A percentile compares a stretch with the other conserved stretches of the same genome.
Conservation (phyloP, 805 yeast species). For the Zygoascus ofunaensis region DNA sequence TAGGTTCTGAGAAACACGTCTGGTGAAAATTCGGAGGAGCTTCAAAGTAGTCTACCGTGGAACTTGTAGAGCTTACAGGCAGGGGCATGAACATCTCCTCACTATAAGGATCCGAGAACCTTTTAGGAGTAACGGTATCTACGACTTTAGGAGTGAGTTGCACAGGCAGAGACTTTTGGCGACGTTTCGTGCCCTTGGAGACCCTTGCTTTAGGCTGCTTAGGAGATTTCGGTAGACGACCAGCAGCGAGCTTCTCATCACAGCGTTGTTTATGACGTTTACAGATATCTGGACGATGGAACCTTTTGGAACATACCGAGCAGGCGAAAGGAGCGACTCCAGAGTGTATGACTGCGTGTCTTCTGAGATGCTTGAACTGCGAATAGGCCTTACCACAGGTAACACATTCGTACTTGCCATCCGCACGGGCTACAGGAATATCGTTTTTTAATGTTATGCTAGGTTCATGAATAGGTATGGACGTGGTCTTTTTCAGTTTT, state of each 20-base stretch:
- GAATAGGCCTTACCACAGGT: constrained; percentile 1
- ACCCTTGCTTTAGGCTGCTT: too few relatives aligned
- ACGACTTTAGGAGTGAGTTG: too few relatives aligned
- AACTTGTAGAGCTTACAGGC: too few relatives aligned
- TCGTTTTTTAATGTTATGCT: neutral
- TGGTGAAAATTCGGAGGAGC: too few relatives aligned
- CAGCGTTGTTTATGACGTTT: constrained; percentile 16
- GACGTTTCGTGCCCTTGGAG: too few relatives aligned
- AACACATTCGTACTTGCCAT: constrained; percentile 1
- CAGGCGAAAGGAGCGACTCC: constrained; percentile 4
- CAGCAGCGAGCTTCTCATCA: constrained; percentile 40
- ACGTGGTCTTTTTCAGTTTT: neutral
- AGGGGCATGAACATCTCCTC: too few relatives aligned
- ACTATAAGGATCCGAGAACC: too few relatives aligned
- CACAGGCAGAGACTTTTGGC: too few relatives aligned
- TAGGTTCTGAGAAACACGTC: too few relatives aligned
- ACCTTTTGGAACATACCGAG: neutral
- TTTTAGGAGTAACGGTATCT: too few relatives aligned
- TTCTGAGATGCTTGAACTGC: constrained; percentile 3
- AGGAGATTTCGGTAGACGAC: too few relatives aligned
- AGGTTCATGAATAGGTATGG: neutral
- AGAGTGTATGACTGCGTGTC: constrained; percentile 2
- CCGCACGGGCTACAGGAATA: neutral
- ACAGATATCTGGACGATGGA: constrained; percentile 4
- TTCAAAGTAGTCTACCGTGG: too few relatives aligned